phyloP scores from a whole-genome alignment of 371 early-diverging fungal species.

The Umbelopsis sp. region DNA sequence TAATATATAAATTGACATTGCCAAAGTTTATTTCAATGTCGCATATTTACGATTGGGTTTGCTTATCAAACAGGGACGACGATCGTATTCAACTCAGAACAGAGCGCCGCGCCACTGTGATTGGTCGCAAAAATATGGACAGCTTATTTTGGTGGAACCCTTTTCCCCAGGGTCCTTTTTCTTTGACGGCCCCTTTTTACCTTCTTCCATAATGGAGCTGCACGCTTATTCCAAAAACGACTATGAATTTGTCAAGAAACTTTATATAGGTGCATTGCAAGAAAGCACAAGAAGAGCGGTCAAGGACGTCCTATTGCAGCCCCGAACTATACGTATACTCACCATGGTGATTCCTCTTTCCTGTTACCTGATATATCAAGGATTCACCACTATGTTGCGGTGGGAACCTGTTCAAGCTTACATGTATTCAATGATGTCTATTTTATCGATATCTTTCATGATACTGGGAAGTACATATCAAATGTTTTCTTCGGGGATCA shows the following conservation, averaged over 20 bases:
- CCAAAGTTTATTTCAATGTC: too few relatives aligned
- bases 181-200: background rate
- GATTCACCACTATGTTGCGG: background rate
- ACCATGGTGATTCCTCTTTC: background rate
- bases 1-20: too few relatives aligned
- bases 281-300: background rate
- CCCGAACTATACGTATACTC: background rate
- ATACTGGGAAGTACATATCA: conserved; percentile 1
- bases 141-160: too few relatives aligned
- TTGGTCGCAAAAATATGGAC: too few relatives aligned
- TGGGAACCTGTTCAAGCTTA: background rate
- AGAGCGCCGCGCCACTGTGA: too few relatives aligned
- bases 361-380: background rate
- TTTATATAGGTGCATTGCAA: background rate
- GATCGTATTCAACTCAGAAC: too few relatives aligned
- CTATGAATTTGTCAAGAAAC: background rate
- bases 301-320: background rate
- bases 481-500: background rate
- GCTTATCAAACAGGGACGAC: too few relatives aligned
- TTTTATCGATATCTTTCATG: background rate
- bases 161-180: background rate
- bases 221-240: conserved; percentile 1
- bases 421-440: background rate
- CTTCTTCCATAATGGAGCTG: conserved; percentile 1
- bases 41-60: too few relatives aligned